Conservation (phyloP, 495 filamentous ascomycete genomes). For the Penicillium taxi region DNA sequence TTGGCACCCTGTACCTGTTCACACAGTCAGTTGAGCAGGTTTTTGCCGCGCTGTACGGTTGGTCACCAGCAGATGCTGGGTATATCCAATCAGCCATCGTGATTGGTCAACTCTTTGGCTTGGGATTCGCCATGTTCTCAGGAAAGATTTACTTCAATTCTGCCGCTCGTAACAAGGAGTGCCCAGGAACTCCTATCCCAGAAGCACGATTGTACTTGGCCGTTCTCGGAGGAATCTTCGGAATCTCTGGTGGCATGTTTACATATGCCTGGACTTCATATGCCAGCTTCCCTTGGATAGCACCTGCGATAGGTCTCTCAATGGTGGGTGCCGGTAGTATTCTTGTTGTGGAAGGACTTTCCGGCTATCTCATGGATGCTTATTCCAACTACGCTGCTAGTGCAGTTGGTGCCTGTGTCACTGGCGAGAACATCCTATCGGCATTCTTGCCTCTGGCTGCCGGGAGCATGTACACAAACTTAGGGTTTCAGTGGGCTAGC, state of each 20-base stretch:
- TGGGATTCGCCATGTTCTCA: conserved; percentile 17
- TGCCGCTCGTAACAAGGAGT: conserved; percentile 22
- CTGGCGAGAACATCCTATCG: conserved; percentile 32
- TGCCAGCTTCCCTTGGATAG: conserved; percentile 27
- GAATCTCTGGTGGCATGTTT: conserved; percentile 32
- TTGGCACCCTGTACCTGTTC: conserved; percentile 45
- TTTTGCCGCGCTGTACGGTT: conserved; percentile 26
- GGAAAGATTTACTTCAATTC: conserved; percentile 25
- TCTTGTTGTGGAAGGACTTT: conserved; percentile 23
- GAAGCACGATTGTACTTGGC: conserved; percentile 32
- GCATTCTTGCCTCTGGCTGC: conserved; percentile 35
- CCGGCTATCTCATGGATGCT: conserved; percentile 28
- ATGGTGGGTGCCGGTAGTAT: conserved; percentile 29
- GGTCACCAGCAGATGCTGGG: conserved; percentile 24
- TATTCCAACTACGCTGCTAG: conserved; percentile 29
- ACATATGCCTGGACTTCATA: conserved; percentile 35
- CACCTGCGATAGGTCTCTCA: conserved; percentile 29
- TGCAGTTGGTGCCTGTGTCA: conserved; percentile 27
- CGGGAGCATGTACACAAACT: conserved; percentile 31
- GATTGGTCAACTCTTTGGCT: conserved; percentile 27
- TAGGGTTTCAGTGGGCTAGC: conserved; percentile 41
- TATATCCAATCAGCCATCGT: conserved; percentile 35
- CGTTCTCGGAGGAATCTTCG: conserved; percentile 23
- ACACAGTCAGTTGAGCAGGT: conserved; percentile 40
- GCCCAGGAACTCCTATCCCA: conserved; percentile 26